These are phyloP conservation scores for Lathyrus oleraceus DNA, from an alignment of 306 rosid species.

Conservation along the genomic window DNA sequence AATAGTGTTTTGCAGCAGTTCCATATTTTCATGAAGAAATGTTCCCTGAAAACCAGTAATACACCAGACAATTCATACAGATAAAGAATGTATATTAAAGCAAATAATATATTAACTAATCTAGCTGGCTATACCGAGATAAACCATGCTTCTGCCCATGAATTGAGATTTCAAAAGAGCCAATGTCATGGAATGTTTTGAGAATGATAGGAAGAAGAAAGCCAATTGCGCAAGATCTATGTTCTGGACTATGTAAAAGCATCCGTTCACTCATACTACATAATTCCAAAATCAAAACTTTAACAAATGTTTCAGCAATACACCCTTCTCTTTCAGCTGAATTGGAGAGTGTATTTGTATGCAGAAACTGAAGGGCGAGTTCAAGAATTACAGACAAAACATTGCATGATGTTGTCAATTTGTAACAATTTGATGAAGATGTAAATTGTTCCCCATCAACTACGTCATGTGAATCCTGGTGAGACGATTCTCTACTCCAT, in stretches of 20 bases:
- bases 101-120: slow-evolving; percentile 30
- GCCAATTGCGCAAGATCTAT: slow-evolving; percentile 67
- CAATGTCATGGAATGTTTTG: slow-evolving; percentile 55
- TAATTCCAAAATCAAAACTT: slow-evolving; percentile 59
- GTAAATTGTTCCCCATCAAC: slow-evolving; percentile 35
- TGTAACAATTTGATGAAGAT: slow-evolving; percentile 44
- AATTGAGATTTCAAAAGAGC: slow-evolving; percentile 50
- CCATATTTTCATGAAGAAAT: slow-evolving; percentile 72
- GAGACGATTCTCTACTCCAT: slow-evolving; percentile 35
- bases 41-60: slow-evolving; percentile 59
- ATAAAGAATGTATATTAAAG: slow-evolving; percentile 24
- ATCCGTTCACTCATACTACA: slow-evolving; percentile 65
- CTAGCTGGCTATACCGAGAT: slow-evolving; percentile 59
- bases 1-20: slow-evolving; percentile 73
- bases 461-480: slow-evolving; percentile 30
- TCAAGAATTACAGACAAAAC: slow-evolving; percentile 67
- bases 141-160: slow-evolving; percentile 46
- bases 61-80: slow-evolving; percentile 38
- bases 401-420: slow-evolving; percentile 63
- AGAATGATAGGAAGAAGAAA: slow-evolving; percentile 75
- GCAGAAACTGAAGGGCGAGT: slow-evolving; percentile 49
- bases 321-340: slow-evolving; percentile 41
- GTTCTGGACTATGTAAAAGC: slow-evolving; percentile 70
- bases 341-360: slow-evolving; percentile 33
- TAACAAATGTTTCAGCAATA: slow-evolving; percentile 47